Conservation (phyloP, 2,329 filamentous ascomycete genomes). For the Phaeosphaeria sp. region DNA sequence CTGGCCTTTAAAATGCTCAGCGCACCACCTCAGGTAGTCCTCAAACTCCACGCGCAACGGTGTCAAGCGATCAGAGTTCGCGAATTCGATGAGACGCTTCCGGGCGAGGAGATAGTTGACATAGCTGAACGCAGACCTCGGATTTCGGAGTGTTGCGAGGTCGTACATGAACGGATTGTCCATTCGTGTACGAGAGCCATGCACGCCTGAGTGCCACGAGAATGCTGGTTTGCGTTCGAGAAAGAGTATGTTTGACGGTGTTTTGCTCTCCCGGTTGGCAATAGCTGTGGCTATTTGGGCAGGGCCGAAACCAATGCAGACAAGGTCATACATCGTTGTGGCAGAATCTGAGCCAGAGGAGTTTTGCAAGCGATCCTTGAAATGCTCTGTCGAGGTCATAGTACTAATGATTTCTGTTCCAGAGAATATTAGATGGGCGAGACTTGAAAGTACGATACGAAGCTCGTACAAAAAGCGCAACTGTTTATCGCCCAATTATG, state of each 20-base stretch:
- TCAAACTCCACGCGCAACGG: constrained; percentile 48
- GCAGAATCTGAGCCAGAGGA: constrained; percentile 19
- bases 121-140: constrained; percentile 45
- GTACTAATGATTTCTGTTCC: constrained; percentile 5
- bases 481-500: constrained; percentile 4
- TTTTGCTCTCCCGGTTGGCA: constrained; percentile 40
- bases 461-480: constrained; percentile 10
- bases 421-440: neutral
- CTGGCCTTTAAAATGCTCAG: constrained; percentile 40
- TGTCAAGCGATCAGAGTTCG: constrained; percentile 47
- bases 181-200: constrained; percentile 43
- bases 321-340: constrained; percentile 35
- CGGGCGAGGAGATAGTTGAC: constrained; percentile 42
- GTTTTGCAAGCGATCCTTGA: constrained; percentile 14
- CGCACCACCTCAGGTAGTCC: constrained; percentile 48
- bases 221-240: constrained; percentile 42
- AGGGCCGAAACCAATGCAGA: constrained; percentile 47
- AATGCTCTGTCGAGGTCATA: constrained; percentile 32
- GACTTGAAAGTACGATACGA: neutral
- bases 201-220: constrained; percentile 38
- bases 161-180: constrained; percentile 45
- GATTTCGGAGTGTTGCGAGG: constrained; percentile 44
- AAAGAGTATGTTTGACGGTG: constrained; percentile 36
- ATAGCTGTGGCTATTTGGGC: constrained; percentile 46
- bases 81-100: constrained; percentile 43